phyloP scores from a whole-genome alignment of 164 flowering plant genomes.

The Macadamia tetraphylla region DNA sequence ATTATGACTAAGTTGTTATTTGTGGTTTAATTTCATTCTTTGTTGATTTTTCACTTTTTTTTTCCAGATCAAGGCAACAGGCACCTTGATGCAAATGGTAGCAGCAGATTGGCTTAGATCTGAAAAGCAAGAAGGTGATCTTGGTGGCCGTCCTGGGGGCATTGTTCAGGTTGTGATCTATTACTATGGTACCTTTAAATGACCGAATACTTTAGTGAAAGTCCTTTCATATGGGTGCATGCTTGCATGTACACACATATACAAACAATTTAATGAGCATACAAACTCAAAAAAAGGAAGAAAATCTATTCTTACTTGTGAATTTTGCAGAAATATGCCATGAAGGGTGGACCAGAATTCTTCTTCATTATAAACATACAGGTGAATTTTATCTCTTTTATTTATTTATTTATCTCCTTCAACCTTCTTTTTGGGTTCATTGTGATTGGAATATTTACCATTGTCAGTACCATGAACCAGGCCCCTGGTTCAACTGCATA shows the following conservation, averaged over 20 bases:
- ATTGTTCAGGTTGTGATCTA: slow-evolving; percentile 60
- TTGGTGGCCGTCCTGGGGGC: slow-evolving; percentile 68
- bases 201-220: background rate
- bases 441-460: background rate
- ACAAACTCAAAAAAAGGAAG: too few species aligned
- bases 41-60: background rate
- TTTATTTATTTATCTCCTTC: background rate
- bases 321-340: slow-evolving; percentile 66
- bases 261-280: background rate
- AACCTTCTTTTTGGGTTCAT: background rate
- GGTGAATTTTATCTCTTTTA: slow-evolving; percentile 27
- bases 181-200: background rate
- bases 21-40: background rate
- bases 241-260: background rate
- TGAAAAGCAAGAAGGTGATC: slow-evolving; percentile 74
- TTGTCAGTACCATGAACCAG: slow-evolving; percentile 27
- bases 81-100: slow-evolving; percentile 78
- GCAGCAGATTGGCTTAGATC: slow-evolving; percentile 89
- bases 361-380: slow-evolving; percentile 86
- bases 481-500: slow-evolving; percentile 80
- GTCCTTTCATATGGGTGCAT: background rate
- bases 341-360: slow-evolving; percentile 72
- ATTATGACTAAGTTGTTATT: background rate
- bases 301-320: background rate
- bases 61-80: slow-evolving; percentile 58